Evolutionary conservation across 2,329 filamentous ascomycete genomes (phyloP), one percentile per base, ranked within the genome.

Genomic region (Talaromyces sp.): DNA sequence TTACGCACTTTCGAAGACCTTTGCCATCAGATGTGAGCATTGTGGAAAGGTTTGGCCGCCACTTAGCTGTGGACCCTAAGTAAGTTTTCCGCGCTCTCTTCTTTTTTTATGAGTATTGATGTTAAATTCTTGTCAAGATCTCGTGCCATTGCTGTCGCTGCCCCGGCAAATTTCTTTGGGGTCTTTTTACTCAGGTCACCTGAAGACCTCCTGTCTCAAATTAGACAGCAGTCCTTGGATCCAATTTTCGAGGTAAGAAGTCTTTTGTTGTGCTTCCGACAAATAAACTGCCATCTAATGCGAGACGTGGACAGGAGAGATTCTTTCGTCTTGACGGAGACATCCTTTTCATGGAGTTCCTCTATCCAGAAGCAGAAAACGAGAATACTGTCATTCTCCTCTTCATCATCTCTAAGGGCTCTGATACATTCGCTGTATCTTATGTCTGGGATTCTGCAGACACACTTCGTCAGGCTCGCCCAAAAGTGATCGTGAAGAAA

Each of bases 281-380:
- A 30, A 17, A 55, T 32, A 22, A 22, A 42, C 13, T 42, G 30
- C 55, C 4, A 33, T 32, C 59, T 57, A n/a, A 57, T 33, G 25
- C 17, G 19, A 28, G 32, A 13, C 19, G 7, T 22, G 27, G 25
- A 36, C 58, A 81, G 78, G 79, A 81, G 68, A 73, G 72, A n/a
- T 80, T 79, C 56, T 78, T 81, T 63, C 71, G 73, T 53, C 79
- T 92, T 8, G 83, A 87, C 8, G 92, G 91, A 0, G 81, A 88
- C n/a, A 91, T 98, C 60, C 82, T 93, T 68, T 90, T 91, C 67
- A 88, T 97, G 81, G 89, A 92, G 25, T 99, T 98, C 65, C 81
- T 99, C 2, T 86, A 89, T 62, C 90, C 92, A 8, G 81, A 82
- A 10, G 75, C 83, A 0, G 82, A 85, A 58, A 87, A 93, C 63